Evolutionary conservation across 495 filamentous ascomycete genomes (phyloP).

Genomic region (Lepraria neglecta): DNA sequence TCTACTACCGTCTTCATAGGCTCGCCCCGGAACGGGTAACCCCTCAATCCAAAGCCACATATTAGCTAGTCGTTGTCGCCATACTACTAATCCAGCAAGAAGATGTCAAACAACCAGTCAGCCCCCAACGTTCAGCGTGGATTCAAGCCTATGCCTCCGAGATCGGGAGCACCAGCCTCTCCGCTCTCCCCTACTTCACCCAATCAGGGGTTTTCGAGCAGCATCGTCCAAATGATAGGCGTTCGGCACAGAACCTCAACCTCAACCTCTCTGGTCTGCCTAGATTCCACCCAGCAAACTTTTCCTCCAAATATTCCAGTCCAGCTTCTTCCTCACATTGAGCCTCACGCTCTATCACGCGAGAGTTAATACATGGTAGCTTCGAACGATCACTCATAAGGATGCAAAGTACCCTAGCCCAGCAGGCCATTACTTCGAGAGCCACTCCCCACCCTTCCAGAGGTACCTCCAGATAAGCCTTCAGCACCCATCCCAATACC

Average conservation of each 20-base stretch:
- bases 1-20: too few relatives aligned
- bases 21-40: too few relatives aligned
- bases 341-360: constrained; percentile 13
- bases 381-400: too few relatives aligned
- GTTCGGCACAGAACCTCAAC: constrained; percentile 7
- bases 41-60: background rate
- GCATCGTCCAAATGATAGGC: constrained; percentile 1
- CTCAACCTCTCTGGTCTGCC: constrained; percentile 42
- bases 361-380: too few relatives aligned
- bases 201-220: constrained; percentile 22
- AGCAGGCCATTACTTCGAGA: background rate
- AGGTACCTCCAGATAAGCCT: constrained; percentile 1
- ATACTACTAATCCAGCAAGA: constrained; percentile 11
- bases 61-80: constrained; percentile 18
- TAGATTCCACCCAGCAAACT: constrained; percentile 46
- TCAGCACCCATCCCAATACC: constrained; percentile 17
- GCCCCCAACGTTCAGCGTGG: background rate
- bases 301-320: constrained; percentile 30
- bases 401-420: too few relatives aligned
- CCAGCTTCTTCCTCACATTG: background rate
- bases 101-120: background rate
- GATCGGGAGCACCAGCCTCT: constrained; percentile 14
- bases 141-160: background rate
- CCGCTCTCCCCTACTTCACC: constrained; percentile 14
- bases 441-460: background rate